These are phyloP conservation scores for Urtica urens DNA, from an alignment of 306 rosid species.

Conservation along the genomic window DNA sequence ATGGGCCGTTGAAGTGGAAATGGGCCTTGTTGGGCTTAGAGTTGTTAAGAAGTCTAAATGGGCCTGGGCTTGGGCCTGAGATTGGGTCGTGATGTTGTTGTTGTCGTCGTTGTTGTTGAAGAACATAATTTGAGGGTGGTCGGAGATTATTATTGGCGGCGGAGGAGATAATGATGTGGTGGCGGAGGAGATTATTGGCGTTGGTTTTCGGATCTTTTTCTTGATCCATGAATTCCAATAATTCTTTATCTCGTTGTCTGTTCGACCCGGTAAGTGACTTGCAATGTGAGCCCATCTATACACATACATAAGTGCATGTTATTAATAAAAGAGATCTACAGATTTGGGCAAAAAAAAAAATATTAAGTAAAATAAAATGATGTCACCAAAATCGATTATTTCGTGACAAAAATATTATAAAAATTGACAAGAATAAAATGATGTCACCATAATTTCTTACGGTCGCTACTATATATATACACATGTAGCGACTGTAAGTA, in stretches of 20 bases:
- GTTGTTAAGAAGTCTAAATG: too few relatives aligned
- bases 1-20: neutral
- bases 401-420: too few relatives aligned
- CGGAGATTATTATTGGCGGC: slow-evolving; percentile 2
- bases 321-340: too few relatives aligned
- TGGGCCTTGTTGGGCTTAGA: slow-evolving; percentile 29
- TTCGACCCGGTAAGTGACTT: slow-evolving; percentile 93
- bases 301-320: too few relatives aligned
- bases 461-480: too few relatives aligned
- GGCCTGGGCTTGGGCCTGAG: slow-evolving; percentile 45
- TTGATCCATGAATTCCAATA: slow-evolving; percentile 99
- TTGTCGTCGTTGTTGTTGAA: too few relatives aligned
- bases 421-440: too few relatives aligned
- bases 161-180: neutral
- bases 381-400: too few relatives aligned
- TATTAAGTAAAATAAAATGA: too few relatives aligned
- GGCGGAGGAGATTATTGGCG: slow-evolving; percentile 28
- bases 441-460: too few relatives aligned
- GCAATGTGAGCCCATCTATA: slow-evolving; percentile 99
- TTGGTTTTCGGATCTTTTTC: slow-evolving; percentile 73
- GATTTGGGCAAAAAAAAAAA: too few relatives aligned
- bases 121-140: slow-evolving; percentile 18
- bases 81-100: slow-evolving; percentile 31
- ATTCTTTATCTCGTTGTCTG: slow-evolving; percentile 93
- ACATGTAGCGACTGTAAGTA: too few relatives aligned